Evolutionary conservation across 371 early-diverging fungal species (phyloP), one percentile per base, ranked within the genome.

Genomic region (Zopfochytrium polystomum): DNA sequence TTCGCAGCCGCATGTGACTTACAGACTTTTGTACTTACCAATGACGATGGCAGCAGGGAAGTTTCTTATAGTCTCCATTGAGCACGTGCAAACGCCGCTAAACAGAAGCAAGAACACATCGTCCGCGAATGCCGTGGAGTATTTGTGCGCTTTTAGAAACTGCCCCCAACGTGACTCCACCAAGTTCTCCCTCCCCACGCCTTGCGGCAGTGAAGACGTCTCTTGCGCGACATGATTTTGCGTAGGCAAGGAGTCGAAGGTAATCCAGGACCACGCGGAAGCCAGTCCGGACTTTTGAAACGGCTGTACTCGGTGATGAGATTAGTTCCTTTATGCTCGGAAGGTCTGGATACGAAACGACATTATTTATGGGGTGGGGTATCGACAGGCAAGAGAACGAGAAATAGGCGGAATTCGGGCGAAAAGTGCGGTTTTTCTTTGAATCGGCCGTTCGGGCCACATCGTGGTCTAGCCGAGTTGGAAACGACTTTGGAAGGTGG

Each of bases 61-160:
- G 33, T 72, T 72, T 52, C 80, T 71, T 75, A 88, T 81, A 2
- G 88, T 83, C 9, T 79, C 75, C 66, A 85, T 80, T 11, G 87
- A 82, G 65, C 89, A 89, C 1, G 90, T 90, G 51, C 89, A 87
- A 1, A 88, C 84, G 42, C 87, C 85, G 13, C 88, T 85, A 60
- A 90, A 86, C n/a, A 91, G 73, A 11, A 90, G 90, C 9, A 86
- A 75, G 72, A 90, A 87, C 29, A 85, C 80, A n/a, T n/a, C n/a
- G n/a, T 81, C 80, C 43, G 79, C 72, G 62, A 80, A 76, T 67
- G 72, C 62, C 46, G 60, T 65, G 31, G 51, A 29, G 27, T 64
- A 71, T 4, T 55, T 51, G 25, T 57, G 52, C 35, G 11, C 18
- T 15, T 18, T 33, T 30, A 80, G 66, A 38, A 73, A 77, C 58